Base-by-base conservation (phyloP, 73 alveolate species). In the Stentor roeselii region DNA sequence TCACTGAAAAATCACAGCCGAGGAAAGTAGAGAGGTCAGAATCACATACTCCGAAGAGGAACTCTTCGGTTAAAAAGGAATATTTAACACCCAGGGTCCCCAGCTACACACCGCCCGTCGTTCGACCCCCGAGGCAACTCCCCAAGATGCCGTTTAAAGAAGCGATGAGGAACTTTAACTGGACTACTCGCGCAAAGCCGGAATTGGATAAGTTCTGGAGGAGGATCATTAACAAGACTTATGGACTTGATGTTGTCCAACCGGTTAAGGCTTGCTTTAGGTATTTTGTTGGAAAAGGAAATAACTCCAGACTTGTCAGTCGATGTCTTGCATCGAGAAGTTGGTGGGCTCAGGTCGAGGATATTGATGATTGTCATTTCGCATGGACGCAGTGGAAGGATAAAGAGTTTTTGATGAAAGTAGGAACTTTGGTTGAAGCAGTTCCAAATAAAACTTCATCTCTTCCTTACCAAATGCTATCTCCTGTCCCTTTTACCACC, bases 231-330 rank as follows among this genome's bases (percentile, higher is more conserved):
- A 67, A 67, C 34, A 67, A 32, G 34, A 67, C 42, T 40, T 21
- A 67, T 67, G 80, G 80, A 40, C 21, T 67, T 67, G 80, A 67
- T 30, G 42, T 40, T 67, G 14, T 67, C 2, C 0, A 27, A 32
- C 80, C 80, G n/a, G 80, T 34, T 21, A 67, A 32, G 2, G 42
- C 37, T n/a, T 27, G 82, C 0, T 89, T 83, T 75, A 92, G 88
- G 76, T 91, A 86, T 39, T 92, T 86, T 36, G 60, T 92, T 39
- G 97, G 97, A 35, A 92, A 89, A 76, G 97, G 97, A 4, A 92
- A 92, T 88, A 92, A 92, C 75, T 86, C 94, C 3, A 36, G 60
- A 15, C 61, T 92, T n/a, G 92, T 92, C 0, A 83, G 88, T 38
- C 58, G 42, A 42, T 40, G 84, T 40, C 87, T 92, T 42, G 88